Base-by-base conservation (phyloP, 1,139 yeast genomes). In the Yamadazyma siamensis region DNA sequence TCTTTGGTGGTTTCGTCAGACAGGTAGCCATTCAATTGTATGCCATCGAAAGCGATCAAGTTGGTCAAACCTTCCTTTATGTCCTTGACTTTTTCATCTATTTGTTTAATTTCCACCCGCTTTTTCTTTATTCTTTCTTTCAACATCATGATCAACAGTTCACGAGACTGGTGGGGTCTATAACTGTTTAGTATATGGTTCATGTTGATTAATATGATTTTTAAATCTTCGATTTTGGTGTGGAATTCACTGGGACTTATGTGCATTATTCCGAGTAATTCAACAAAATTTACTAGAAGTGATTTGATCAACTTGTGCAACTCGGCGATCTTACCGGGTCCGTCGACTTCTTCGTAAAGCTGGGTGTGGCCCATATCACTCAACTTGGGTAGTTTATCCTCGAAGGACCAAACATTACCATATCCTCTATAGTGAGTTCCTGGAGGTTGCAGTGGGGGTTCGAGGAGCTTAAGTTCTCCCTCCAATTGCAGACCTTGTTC, bases 81-180 rank as follows among this genome's bases (percentile, higher is more conserved):
- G 5, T 71, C 69, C 3, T 41, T 43, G 34, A 76, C 65, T 3
- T 66, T 70, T 15, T 50, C 52, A 24, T 76, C 72, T 17, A 79
- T 76, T 22, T 62, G 56, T 15, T 53, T 54, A n/a, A 78, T 77
- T 43, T 80, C 85, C 7, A 50, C 48, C 36, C 57, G 61, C 44
- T 79, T 79, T 25, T 61, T 54, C 28, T 70, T 77, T 16, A 81
- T 68, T 47, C 80, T 83, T 32, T 77, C 79, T 47, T 75, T 78
- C 53, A 87, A 61, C 33, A 84, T 60, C 70, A 80, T 66, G 28
- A 84, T 80, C 43, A 87, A 68, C 37, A 87, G 79, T 47, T 87
- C 95, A 27, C 95, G 66, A 6, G 89, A 80, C 50, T 87, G 96
- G 53, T 87, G 95, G 0, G 95, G 95, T 35, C 95, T 65, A 56